Evolutionary conservation across 1,139 yeast genomes (phyloP).

Genomic region (Protomyces inundatus): DNA sequence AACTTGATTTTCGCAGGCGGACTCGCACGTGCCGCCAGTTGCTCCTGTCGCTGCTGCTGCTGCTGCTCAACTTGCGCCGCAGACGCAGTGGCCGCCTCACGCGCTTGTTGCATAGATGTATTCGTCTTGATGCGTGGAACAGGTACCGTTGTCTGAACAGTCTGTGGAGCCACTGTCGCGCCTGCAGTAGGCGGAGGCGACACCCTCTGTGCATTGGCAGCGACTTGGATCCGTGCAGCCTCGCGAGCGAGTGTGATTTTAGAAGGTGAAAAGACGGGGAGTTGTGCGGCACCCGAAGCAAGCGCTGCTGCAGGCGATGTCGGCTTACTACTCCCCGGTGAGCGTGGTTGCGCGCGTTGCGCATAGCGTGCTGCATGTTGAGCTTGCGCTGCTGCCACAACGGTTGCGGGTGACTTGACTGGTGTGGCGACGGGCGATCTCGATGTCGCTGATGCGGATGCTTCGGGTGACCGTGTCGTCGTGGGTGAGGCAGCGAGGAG

Average conservation of each 20-base stretch:
- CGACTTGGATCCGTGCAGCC: too few species aligned
- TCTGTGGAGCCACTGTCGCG: neutral
- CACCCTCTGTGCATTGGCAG: too few species aligned
- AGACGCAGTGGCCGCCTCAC: neutral
- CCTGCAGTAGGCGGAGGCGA: neutral
- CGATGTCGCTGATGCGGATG: neutral
- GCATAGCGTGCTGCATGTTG: neutral
- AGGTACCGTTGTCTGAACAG: neutral
- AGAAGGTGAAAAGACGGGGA: too few species aligned
- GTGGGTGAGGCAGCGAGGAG: slow-evolving; percentile 1
- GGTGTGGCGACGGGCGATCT: neutral
- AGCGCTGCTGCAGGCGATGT: neutral
- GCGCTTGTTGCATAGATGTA: neutral
- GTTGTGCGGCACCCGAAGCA: neutral
- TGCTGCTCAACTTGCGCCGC: neutral
- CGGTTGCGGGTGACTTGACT: neutral
- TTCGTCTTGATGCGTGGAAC: neutral
- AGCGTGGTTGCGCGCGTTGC: neutral
- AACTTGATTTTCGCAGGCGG: neutral
- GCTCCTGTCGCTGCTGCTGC: neutral
- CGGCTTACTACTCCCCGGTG: neutral
- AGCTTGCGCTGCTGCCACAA: neutral
- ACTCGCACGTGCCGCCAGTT: neutral
- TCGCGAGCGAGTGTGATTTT: too few species aligned
- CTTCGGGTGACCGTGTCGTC: neutral